phyloP scores from a whole-genome alignment of 768 basidiomycete genomes.

The Pilatotrama ljubarskyi region DNA sequence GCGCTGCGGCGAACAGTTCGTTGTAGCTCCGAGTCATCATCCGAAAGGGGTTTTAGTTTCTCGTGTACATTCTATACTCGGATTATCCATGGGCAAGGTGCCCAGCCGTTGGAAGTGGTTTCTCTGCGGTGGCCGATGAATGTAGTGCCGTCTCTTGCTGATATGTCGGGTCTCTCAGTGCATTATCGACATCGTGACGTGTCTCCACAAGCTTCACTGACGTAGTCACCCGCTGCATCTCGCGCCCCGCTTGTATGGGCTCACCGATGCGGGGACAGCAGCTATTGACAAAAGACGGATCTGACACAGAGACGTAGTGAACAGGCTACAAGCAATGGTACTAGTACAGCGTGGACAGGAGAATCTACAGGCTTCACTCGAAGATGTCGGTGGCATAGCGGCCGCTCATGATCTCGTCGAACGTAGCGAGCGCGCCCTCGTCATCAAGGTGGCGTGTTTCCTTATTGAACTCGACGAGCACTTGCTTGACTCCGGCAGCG shows the following conservation, averaged over 20 bases:
- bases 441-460: slow-evolving; percentile 19
- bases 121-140: too few species aligned
- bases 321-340: not conserved
- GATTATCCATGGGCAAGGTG: too few species aligned
- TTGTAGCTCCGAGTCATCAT: not conserved
- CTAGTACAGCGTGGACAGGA: not conserved
- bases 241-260: too few species aligned
- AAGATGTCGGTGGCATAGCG: slow-evolving; percentile 48
- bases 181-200: too few species aligned
- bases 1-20: slow-evolving; percentile 9
- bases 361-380: slow-evolving; percentile 28
- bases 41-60: not conserved
- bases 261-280: not conserved
- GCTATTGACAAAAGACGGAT: not conserved
- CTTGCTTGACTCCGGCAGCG: slow-evolving; percentile 39
- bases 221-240: too few species aligned
- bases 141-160: too few species aligned
- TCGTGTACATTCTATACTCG: slow-evolving; percentile 1
- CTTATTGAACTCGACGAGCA: slow-evolving; percentile 37
- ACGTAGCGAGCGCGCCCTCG: slow-evolving; percentile 26
- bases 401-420: slow-evolving; percentile 33
- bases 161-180: too few species aligned
- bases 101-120: too few species aligned
- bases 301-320: not conserved
- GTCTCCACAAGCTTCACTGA: too few species aligned